Conservation (phyloP, 148 eudicot species). For the Spergularia marina region DNA sequence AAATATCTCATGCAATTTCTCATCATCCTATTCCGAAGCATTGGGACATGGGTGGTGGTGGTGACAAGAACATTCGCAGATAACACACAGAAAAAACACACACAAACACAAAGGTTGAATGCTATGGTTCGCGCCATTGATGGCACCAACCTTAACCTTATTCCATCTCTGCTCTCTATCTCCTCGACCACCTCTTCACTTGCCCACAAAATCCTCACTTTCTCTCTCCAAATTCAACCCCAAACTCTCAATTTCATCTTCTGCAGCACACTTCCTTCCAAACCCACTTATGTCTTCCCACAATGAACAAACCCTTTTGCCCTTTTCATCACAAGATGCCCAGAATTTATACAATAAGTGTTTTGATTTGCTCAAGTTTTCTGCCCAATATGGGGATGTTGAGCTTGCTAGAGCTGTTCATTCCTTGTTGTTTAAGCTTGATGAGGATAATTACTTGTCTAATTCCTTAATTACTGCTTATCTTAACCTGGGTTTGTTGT, state of each 20-base stretch:
- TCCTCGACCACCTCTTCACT: constrained; percentile 19
- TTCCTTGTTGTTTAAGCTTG: constrained; percentile 59
- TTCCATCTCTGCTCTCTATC: constrained; percentile 12
- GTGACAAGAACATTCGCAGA: neutral
- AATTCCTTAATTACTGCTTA: constrained; percentile 60
- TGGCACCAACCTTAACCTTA: constrained; percentile 30
- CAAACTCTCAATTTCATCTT: constrained; percentile 20
- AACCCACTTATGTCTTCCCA: constrained; percentile 26
- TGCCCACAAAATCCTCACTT: constrained; percentile 20
- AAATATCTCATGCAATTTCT: too few species aligned
- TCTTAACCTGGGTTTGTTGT: constrained; percentile 45
- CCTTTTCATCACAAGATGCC: constrained; percentile 20
- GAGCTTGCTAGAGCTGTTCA: constrained; percentile 54
- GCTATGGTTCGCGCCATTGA: constrained; percentile 36
- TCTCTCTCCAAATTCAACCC: constrained; percentile 33
- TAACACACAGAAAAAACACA: neutral
- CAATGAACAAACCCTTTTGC: constrained; percentile 24
- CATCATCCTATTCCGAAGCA: too few species aligned
- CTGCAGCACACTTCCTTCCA: constrained; percentile 37
- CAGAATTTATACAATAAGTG: constrained; percentile 27
- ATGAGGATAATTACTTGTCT: constrained; percentile 35
- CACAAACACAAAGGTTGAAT: neutral
- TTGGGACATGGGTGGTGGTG: too few species aligned
- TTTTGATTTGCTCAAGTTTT: constrained; percentile 42
- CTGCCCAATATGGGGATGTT: constrained; percentile 40